These are phyloP conservation scores for Fusarium mangiferae DNA, from an alignment of 2,329 filamentous ascomycete species.

Conservation along the genomic window DNA sequence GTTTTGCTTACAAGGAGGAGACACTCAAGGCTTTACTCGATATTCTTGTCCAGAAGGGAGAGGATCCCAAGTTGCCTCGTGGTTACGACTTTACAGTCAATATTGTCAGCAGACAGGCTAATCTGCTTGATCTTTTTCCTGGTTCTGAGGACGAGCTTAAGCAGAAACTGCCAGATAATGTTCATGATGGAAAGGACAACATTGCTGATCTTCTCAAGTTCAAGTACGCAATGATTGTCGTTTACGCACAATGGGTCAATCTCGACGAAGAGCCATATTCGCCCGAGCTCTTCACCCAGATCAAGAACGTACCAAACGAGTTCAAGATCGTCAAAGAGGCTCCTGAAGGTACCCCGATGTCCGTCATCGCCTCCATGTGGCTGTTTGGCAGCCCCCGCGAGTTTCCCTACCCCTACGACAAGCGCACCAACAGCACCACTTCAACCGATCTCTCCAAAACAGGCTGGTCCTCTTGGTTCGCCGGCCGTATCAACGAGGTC, in stretches of 20 bases:
- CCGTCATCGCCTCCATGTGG: constrained; percentile 43
- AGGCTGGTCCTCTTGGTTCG: constrained; percentile 45
- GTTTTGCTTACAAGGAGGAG: not conserved
- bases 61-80: not conserved
- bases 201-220: constrained; percentile 5
- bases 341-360: not conserved
- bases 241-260: not conserved
- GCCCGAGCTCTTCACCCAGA: not conserved
- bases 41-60: not conserved
- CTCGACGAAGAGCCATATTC: not conserved
- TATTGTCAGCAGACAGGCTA: not conserved
- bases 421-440: constrained; percentile 56
- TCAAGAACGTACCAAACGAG: not conserved
- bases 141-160: not conserved
- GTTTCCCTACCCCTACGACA: constrained; percentile 59
- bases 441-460: constrained; percentile 53
- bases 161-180: not conserved
- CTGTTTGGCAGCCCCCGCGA: constrained; percentile 57
- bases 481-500: constrained; percentile 28
- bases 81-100: not conserved
- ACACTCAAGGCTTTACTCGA: not conserved
- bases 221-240: not conserved
- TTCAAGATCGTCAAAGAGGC: not conserved
- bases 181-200: constrained; percentile 21
- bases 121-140: not conserved